Evolutionary conservation across 106 monocot species (phyloP), one percentile per base, ranked within the genome.

Genomic region (Alisma plantagoaquatica): DNA sequence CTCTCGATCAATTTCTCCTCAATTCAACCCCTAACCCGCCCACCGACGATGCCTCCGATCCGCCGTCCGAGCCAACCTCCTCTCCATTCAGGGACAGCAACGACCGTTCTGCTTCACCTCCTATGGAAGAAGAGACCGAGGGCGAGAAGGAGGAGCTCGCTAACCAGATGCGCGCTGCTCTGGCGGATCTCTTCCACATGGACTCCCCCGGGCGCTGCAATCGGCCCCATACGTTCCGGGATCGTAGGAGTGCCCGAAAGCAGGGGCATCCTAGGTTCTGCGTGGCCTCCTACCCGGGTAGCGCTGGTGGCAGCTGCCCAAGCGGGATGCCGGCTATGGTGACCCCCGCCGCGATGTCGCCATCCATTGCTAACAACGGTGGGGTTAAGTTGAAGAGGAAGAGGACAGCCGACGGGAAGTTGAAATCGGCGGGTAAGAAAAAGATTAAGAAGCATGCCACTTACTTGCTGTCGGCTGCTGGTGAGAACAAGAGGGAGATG

Each of bases 171-270:
- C 19, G 57, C 41, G 8, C 42, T 43, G 57, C 41, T 17, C n/a
- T 57, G 15, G 57, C 57, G 22, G 57, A 57, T 38, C 57, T 57
- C 35, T 57, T 57, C 41, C 57, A 33, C 18, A 57, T 57, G 57
- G 52, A 25, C n/a, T 12, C n/a, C 5, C 25, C 41, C 23, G 11
- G 42, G 9, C 16, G 20, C 21, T 23, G 14, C 21, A 15, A 23
- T 2, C 18, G 33, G 24, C 27, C 29, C 51, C 51, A 1, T 4
- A 23, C 33, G 7, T 4, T 8, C 26, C 27, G 26, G 29, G 11
- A 16, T 9, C 16, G 7, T 2, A 57, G 43, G 42, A 57, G 6
- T 43, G 10, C 57, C 15, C 41, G 57, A n/a, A 57, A 57, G 57
- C 57, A 57, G 57, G 14, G 23, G 0, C 23, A 57, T 17, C 57